Evolutionary conservation across 306 rosid species (phyloP).

Genomic region (Nissolia schottii): DNA sequence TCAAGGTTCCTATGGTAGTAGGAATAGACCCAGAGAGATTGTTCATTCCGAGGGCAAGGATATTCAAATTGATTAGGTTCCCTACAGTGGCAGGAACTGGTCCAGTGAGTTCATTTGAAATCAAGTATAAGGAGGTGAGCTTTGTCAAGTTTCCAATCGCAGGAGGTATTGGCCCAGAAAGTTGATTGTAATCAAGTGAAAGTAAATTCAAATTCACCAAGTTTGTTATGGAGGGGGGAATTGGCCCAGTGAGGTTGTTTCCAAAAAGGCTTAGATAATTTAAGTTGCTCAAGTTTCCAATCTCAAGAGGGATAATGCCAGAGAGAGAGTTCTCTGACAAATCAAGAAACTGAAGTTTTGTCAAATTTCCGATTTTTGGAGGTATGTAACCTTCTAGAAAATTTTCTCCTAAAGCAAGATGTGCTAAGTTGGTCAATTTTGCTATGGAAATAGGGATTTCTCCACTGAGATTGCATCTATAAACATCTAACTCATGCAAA

Average conservation of each 20-base stretch:
- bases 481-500: neutral
- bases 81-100: slow-evolving; percentile 12
- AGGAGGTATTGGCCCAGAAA: neutral
- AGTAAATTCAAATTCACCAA: neutral
- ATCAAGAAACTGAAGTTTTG: neutral
- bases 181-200: neutral
- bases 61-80: slow-evolving; percentile 4
- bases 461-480: neutral
- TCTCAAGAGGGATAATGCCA: slow-evolving; percentile 1
- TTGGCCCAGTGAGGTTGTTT: neutral
- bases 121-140: neutral
- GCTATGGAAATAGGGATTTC: neutral
- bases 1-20: neutral
- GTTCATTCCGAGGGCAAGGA: slow-evolving; percentile 11
- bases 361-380: neutral
- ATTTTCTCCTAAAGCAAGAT: neutral
- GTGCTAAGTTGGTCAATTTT: neutral
- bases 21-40: slow-evolving; percentile 24
- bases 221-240: neutral
- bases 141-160: neutral
- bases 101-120: neutral
- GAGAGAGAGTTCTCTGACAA: neutral
- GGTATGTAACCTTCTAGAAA: neutral
- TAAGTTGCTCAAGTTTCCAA: neutral
- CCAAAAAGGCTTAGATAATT: neutral